These are phyloP conservation scores for Holtermannia corniformis DNA, from an alignment of 768 basidiomycete species.

Conservation along the genomic window DNA sequence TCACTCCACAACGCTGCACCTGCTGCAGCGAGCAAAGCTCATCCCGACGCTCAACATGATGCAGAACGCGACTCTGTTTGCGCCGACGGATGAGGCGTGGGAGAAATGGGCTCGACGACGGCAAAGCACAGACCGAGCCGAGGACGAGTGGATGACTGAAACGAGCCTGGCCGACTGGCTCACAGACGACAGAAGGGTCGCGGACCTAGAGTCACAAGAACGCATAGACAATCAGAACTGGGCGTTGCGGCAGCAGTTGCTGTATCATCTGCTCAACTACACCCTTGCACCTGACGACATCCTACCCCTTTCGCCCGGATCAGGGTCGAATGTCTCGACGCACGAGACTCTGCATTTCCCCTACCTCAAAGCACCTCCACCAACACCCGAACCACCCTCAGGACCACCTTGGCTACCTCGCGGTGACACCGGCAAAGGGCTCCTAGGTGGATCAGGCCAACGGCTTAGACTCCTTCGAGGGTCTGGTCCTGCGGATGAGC, in stretches of 20 bases:
- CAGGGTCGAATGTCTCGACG: constrained; percentile 17
- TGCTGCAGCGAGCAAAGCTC: constrained; percentile 75
- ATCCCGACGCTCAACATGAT: constrained; percentile 86
- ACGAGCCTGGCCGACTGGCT: constrained; percentile 37
- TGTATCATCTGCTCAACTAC: constrained; percentile 88
- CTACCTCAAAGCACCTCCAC: constrained; percentile 46
- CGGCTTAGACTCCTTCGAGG: constrained; percentile 55
- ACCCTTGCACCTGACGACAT: constrained; percentile 46
- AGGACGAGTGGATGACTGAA: constrained; percentile 16
- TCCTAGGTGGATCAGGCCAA: constrained; percentile 73
- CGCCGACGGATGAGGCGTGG: constrained; percentile 83
- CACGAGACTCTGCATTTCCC: constrained; percentile 41
- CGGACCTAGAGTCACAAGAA: constrained; percentile 3
- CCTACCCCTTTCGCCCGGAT: constrained; percentile 44
- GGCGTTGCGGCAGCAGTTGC: constrained; percentile 81
- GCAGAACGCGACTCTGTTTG: constrained; percentile 75
- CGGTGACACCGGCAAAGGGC: constrained; percentile 53
- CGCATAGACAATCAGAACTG: constrained; percentile 40
- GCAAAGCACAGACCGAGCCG: neutral
- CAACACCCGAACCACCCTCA: constrained; percentile 61
- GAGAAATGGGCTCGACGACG: constrained; percentile 32
- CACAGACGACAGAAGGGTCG: neutral
- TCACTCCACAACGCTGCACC: constrained; percentile 61
- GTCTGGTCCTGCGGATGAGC: constrained; percentile 11
- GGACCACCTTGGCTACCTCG: constrained; percentile 76